Evolutionary conservation across 202 grass and related monocot genomes (phyloP), one percentile per base, ranked within the genome.

Genomic region (Brachypodium distachyon): DNA sequence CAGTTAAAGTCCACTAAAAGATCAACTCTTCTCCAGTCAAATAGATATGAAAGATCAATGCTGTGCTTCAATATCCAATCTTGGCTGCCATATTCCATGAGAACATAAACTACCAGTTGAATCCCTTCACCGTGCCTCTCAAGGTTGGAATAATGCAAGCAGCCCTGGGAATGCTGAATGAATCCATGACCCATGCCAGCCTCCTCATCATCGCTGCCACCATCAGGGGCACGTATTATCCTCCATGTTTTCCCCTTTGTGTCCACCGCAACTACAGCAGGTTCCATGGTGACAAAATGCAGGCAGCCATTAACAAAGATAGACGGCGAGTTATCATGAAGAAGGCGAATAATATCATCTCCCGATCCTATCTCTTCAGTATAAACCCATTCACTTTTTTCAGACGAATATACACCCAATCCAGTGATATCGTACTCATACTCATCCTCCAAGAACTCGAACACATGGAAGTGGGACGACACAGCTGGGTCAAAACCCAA

Each of bases 381-480:
- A n/a, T 62, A 9, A 38, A 38, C 32, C 59, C 59, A 62, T 38
- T 4, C 1, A 12, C 9, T 1, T 17, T 17, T 38, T 9, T 62
- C 59, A 0, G 59, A 62, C 33, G n/a, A 38, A 33, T 62, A 62
- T 2, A 62, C 18, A n/a, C 22, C 59, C 4, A 38, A 17, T 22
- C 59, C 59, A 5, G 11, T 28, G 59, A 62, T 11, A 5, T 2
- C 19, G 9, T 11, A 8, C 18, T n/a, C 2, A 2, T n/a, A 4
- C n/a, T n/a, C 33, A 11, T 3, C 18, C n/a, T 19, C n/a, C 9
- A 21, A 12, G 0, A 61, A 18, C 28, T 9, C 28, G 5, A 82
- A 82, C 3, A 82, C 79, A 63, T 82, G 47, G 25, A 74, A 74
- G 26, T 74, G 59, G 2, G 47, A 46, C 12, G 59, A 65, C 26